phyloP scores from a whole-genome alignment of 1,284 basidiomycete species.

The Ceratobasidium sp. region DNA sequence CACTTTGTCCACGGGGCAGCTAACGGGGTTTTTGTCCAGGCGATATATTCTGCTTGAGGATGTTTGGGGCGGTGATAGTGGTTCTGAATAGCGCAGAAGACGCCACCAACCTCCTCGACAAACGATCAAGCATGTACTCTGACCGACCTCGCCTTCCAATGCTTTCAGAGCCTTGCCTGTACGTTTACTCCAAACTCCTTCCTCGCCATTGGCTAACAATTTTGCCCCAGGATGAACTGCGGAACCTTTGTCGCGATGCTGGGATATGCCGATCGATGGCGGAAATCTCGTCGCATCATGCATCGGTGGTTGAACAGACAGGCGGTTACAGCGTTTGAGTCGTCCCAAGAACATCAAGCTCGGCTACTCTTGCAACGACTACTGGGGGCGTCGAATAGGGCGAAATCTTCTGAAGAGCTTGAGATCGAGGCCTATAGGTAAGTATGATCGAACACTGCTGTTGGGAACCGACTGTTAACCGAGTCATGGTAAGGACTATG shows the following conservation, averaged over 20 bases:
- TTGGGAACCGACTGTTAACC: no score
- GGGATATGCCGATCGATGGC: conserved; percentile 14
- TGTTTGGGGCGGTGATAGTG: not conserved
- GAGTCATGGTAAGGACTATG: no score
- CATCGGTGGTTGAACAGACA: conserved; percentile 8
- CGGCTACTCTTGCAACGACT: conserved; percentile 11
- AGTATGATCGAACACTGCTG: no score
- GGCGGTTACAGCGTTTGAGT: not conserved
- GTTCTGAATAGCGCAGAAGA: not conserved
- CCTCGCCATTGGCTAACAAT: not conserved
- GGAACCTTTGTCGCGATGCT: conserved; percentile 8
- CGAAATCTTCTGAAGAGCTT: conserved; percentile 13
- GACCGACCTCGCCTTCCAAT: not conserved
- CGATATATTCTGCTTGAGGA: conserved; percentile 5
- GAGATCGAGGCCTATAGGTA: conserved; percentile 15
- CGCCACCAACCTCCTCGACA: conserved; percentile 2
- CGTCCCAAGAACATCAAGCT: conserved; percentile 25
- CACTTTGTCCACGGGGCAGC: not conserved
- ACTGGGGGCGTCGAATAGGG: not conserved
- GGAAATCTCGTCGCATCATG: conserved; percentile 24
- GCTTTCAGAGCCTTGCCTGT: not conserved
- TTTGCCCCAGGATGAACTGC: not conserved
- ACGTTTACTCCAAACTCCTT: not conserved
- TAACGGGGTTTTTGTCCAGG: not conserved
- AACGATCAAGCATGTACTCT: conserved; percentile 10